Evolutionary conservation across 768 basidiomycete species (phyloP).

Genomic region (Boletus pseudopeckii): DNA sequence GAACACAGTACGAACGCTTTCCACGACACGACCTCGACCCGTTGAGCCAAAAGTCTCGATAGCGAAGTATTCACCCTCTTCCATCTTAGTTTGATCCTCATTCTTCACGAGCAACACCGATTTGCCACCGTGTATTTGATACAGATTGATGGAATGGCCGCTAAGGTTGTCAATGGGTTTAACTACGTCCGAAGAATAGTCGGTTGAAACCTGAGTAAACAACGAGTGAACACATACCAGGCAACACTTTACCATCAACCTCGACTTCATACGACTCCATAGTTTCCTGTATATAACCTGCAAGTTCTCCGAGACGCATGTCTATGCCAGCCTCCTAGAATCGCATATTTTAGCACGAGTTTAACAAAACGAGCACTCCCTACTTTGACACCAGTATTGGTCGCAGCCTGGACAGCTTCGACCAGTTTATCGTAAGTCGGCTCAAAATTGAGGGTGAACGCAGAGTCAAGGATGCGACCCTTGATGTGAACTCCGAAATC

Average conservation of each 20-base stretch:
- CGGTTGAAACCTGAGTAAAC: neutral
- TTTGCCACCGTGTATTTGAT: constrained; percentile 94
- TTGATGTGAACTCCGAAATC: constrained; percentile 97
- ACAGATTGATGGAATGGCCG: constrained; percentile 87
- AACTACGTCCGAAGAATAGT: constrained; percentile 45
- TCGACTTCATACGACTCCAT: constrained; percentile 99
- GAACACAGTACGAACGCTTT: constrained; percentile 50
- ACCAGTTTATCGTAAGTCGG: constrained; percentile 87
- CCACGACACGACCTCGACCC: constrained; percentile 82
- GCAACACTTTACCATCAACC: constrained; percentile 76
- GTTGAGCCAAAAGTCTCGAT: constrained; percentile 99
- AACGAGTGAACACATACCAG: constrained; percentile 46
- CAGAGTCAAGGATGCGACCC: constrained; percentile 93
- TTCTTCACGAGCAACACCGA: constrained; percentile 88
- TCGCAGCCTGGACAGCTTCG: constrained; percentile 91
- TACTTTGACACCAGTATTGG: constrained; percentile 87
- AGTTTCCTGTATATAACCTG: constrained; percentile 90
- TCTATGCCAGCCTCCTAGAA: constrained; percentile 93
- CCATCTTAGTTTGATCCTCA: constrained; percentile 93
- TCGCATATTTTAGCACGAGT: constrained; percentile 3
- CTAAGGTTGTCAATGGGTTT: constrained; percentile 93
- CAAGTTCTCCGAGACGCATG: constrained; percentile 88
- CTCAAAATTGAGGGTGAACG: constrained; percentile 89
- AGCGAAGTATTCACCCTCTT: constrained; percentile 98
- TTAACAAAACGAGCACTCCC: constrained; percentile 12